phyloP scores from a whole-genome alignment of 331 rosid genomes.

The Phaseolus coccineus region DNA sequence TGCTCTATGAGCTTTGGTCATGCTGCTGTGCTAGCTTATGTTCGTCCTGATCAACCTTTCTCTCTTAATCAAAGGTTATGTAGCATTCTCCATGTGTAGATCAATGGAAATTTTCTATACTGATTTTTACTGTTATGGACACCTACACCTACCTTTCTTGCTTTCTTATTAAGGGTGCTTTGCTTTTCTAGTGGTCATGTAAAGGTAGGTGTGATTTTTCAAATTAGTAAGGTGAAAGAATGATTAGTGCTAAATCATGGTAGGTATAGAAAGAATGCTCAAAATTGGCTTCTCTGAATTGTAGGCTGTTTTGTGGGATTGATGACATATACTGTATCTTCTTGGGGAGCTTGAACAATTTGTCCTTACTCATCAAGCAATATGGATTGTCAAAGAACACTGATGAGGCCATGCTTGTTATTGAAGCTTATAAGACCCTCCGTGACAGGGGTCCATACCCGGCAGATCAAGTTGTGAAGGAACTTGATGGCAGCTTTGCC shows the following conservation, averaged over 20 bases:
- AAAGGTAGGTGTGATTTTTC: not conserved
- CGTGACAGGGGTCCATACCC: constrained; percentile 98
- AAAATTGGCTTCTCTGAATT: not conserved
- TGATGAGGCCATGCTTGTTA: constrained; percentile 89
- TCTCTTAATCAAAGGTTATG: constrained; percentile 69
- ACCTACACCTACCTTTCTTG: constrained; percentile 8
- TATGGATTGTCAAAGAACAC: constrained; percentile 77
- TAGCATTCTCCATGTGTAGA: not conserved
- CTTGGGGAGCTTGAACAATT: constrained; percentile 85
- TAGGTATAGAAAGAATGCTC: not conserved
- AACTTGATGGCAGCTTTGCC: constrained; percentile 94
- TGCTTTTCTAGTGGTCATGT: not conserved
- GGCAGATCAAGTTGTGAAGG: constrained; percentile 95
- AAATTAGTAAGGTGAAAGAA: not conserved
- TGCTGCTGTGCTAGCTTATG: constrained; percentile 90
- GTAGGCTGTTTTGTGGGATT: constrained; percentile 85
- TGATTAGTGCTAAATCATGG: not conserved
- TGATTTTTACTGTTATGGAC: not conserved
- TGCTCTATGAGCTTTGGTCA: constrained; percentile 73
- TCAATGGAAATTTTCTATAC: not conserved
- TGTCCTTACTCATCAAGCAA: constrained; percentile 66
- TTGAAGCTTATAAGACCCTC: constrained; percentile 89
- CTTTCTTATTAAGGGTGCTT: not conserved
- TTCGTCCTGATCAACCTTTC: constrained; percentile 56
- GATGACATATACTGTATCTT: constrained; percentile 93